Conservation (phyloP, 208 protist genomes). For the Leishmania turanica region DNA sequence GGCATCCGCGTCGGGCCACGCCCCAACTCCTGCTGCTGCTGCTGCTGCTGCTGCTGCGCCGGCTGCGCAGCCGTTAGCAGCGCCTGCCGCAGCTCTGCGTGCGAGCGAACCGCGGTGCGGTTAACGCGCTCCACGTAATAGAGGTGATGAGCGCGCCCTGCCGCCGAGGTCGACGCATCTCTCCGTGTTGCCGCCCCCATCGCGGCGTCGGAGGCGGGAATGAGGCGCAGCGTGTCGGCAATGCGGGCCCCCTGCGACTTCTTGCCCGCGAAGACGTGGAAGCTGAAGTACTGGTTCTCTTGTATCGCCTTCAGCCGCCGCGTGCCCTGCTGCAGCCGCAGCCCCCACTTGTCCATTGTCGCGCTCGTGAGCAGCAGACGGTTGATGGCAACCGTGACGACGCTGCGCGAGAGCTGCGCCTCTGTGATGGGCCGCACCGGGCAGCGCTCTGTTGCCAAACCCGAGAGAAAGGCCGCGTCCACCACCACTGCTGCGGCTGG, state of each 20-base stretch:
- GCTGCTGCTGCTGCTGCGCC: neutral
- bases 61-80: constrained; percentile 28
- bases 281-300: constrained; percentile 58
- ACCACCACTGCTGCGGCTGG: neutral
- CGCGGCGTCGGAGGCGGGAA: neutral
- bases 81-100: constrained; percentile 30
- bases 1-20: neutral
- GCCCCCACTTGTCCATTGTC: constrained; percentile 63
- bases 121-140: constrained; percentile 73
- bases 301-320: constrained; percentile 54
- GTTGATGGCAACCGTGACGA: constrained; percentile 78
- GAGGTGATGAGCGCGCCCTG: constrained; percentile 17
- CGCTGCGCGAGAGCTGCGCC: constrained; percentile 34
- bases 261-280: constrained; percentile 77
- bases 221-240: constrained; percentile 48
- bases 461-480: constrained; percentile 26
- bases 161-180: constrained; percentile 9
- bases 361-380: constrained; percentile 35
- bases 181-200: neutral
- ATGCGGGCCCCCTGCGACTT: constrained; percentile 63
- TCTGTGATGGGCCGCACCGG: constrained; percentile 32
- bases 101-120: constrained; percentile 31
- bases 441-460: constrained; percentile 27
- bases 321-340: constrained; percentile 65
- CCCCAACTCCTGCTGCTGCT: neutral